phyloP scores from a whole-genome alignment of 2,329 filamentous ascomycete species.

The Coniochaeta sp. region DNA sequence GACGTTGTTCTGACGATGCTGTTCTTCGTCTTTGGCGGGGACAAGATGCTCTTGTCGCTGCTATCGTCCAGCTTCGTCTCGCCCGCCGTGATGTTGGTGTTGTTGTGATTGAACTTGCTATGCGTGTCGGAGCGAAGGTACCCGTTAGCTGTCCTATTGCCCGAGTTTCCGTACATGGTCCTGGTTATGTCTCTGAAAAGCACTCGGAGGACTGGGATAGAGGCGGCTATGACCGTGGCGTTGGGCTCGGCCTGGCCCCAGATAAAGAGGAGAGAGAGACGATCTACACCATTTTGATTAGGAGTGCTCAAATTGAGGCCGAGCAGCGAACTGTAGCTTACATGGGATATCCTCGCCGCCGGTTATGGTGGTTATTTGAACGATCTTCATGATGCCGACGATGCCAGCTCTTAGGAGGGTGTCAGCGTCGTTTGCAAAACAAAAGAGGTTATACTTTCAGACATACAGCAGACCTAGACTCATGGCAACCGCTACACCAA shows the following conservation, averaged over 20 bases:
- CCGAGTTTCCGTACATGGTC: conserved; percentile 2
- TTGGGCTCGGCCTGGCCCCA: conserved; percentile 10
- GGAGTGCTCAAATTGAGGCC: background rate
- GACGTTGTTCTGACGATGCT: conserved; percentile 4
- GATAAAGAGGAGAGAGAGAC: conserved; percentile 7
- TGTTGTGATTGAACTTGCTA: conserved; percentile 10
- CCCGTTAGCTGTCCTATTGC: background rate
- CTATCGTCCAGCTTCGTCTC: conserved; percentile 13
- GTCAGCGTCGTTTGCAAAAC: background rate
- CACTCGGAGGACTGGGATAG: conserved; percentile 8
- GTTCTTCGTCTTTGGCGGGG: background rate
- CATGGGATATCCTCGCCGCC: conserved; percentile 8
- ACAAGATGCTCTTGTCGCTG: conserved; percentile 8
- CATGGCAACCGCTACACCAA: conserved; percentile 7
- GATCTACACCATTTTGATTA: conserved; percentile 3
- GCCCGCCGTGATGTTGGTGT: conserved; percentile 18
- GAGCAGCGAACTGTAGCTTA: background rate
- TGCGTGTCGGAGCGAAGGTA: conserved; percentile 3
- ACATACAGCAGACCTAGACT: conserved; percentile 5
- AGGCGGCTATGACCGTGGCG: conserved; percentile 9
- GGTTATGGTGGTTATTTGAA: conserved; percentile 1
- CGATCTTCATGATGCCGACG: conserved; percentile 3
- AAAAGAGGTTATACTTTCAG: background rate
- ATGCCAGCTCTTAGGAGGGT: conserved; percentile 1
- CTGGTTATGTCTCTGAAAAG: conserved; percentile 4